Evolutionary conservation across 495 filamentous ascomycete genomes (phyloP).

Genomic region (Penicillium macrosclerotiorum): DNA sequence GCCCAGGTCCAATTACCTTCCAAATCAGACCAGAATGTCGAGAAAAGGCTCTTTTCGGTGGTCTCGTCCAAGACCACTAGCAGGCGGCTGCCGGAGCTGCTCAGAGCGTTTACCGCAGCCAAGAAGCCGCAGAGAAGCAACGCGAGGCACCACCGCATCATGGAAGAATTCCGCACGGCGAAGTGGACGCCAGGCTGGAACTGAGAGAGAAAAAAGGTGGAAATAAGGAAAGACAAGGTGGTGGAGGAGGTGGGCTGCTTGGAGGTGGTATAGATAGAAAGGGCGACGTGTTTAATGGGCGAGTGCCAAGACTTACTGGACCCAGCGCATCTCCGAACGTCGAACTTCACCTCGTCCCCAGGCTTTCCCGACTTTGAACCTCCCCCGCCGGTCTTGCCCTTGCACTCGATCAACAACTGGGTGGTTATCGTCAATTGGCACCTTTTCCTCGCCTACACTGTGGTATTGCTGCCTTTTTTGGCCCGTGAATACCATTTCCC

Average conservation of each 20-base stretch:
- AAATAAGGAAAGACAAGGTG: slow-evolving; percentile 10
- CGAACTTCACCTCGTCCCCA: slow-evolving; percentile 29
- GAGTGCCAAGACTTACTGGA: slow-evolving; percentile 43
- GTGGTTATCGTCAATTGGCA: not conserved
- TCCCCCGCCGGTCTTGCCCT: slow-evolving; percentile 7
- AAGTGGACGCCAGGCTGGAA: slow-evolving; percentile 22
- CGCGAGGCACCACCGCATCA: slow-evolving; percentile 75
- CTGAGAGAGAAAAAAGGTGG: slow-evolving; percentile 14
- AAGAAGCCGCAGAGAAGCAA: slow-evolving; percentile 63
- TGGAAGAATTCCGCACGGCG: slow-evolving; percentile 44
- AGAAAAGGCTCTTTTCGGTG: slow-evolving; percentile 74
- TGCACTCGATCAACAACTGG: slow-evolving; percentile 7
- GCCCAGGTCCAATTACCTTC: slow-evolving; percentile 55
- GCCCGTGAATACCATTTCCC: slow-evolving; percentile 3
- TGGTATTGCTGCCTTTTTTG: slow-evolving; percentile 3
- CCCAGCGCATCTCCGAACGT: slow-evolving; percentile 40
- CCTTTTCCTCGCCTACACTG: not conserved
- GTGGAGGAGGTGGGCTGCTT: slow-evolving; percentile 14
- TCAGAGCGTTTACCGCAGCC: slow-evolving; percentile 69
- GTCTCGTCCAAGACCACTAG: slow-evolving; percentile 84
- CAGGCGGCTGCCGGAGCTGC: slow-evolving; percentile 76
- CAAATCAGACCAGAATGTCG: slow-evolving; percentile 77
- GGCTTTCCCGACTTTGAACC: slow-evolving; percentile 21
- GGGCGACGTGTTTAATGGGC: slow-evolving; percentile 51
- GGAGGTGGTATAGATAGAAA: slow-evolving; percentile 30